Conservation (phyloP, 2,329 filamentous ascomycete species). For the Mycocentrospora acerina region DNA sequence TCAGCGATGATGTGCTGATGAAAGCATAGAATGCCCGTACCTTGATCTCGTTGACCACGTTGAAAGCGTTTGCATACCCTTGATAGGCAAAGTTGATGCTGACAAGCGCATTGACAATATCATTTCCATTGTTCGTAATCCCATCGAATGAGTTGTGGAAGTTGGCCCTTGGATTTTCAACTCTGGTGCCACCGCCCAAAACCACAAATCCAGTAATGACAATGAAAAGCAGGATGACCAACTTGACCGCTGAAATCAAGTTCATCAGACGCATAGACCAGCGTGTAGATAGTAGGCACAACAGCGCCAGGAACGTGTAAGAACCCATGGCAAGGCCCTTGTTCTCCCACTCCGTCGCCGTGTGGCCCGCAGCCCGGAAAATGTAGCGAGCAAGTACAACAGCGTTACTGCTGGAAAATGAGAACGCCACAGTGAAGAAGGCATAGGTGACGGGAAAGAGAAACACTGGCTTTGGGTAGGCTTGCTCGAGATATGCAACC, state of each 20-base stretch:
- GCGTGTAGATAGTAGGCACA: slow-evolving; percentile 29
- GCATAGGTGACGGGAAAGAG: slow-evolving; percentile 33
- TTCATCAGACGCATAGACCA: slow-evolving; percentile 34
- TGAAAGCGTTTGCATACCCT: slow-evolving; percentile 38
- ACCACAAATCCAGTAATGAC: slow-evolving; percentile 33
- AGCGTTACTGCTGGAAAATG: slow-evolving; percentile 34
- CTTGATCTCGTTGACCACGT: slow-evolving; percentile 36
- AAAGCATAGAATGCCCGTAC: slow-evolving; percentile 3
- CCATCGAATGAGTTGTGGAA: slow-evolving; percentile 30
- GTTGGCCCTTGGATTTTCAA: slow-evolving; percentile 26
- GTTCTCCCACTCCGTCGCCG: slow-evolving; percentile 28
- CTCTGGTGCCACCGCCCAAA: slow-evolving; percentile 28
- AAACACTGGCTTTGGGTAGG: slow-evolving; percentile 28
- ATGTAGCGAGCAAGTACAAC: slow-evolving; percentile 34
- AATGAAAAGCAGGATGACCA: slow-evolving; percentile 62
- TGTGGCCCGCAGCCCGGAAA: slow-evolving; percentile 28
- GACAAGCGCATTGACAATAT: slow-evolving; percentile 31
- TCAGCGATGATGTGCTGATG: slow-evolving; percentile 1
- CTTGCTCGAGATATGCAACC: slow-evolving; percentile 35
- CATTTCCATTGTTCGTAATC: slow-evolving; percentile 31
- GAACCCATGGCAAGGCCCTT: slow-evolving; percentile 32
- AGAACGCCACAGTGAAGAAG: slow-evolving; percentile 30
- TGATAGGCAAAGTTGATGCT: slow-evolving; percentile 36
- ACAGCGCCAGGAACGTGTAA: slow-evolving; percentile 24
- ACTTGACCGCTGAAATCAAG: slow-evolving; percentile 51